Conservation (phyloP, 495 filamentous ascomycete genomes). For the Neurospora africana region DNA sequence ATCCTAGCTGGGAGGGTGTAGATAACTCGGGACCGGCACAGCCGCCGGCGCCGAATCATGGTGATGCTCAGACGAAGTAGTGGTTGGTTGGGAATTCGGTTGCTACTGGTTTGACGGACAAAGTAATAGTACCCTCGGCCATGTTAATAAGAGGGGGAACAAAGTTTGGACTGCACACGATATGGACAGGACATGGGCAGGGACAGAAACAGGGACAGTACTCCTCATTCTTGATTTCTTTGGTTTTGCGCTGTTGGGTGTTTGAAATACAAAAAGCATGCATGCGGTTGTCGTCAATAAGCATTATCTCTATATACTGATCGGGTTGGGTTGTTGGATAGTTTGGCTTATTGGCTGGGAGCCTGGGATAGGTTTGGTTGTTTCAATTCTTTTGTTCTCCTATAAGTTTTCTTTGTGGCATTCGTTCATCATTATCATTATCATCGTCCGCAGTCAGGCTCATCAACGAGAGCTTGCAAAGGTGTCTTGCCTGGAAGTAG, state of each 20-base stretch:
- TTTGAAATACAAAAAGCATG: neutral
- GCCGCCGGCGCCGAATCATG: slow-evolving; percentile 6
- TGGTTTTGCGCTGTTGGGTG: neutral
- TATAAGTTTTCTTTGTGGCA: neutral
- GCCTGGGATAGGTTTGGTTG: neutral
- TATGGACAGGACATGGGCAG: neutral
- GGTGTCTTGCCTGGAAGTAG: neutral
- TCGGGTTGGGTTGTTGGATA: neutral
- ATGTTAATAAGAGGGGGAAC: neutral
- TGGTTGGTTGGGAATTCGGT: neutral
- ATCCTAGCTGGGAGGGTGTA: slow-evolving; percentile 30
- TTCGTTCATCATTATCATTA: neutral
- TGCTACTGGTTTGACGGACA: neutral
- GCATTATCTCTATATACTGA: neutral
- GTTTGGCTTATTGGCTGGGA: neutral
- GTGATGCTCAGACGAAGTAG: neutral
- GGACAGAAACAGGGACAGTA: neutral
- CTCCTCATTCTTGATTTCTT: neutral
- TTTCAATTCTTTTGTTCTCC: neutral
- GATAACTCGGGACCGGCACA: slow-evolving; percentile 31
- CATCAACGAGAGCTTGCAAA: neutral
- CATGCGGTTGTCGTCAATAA: neutral
- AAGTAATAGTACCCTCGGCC: neutral
- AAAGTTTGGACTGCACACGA: neutral
- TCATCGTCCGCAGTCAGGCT: neutral